Base-by-base conservation (phyloP, 1,139 yeast genomes). In the Yamadazyma trypodendri region DNA sequence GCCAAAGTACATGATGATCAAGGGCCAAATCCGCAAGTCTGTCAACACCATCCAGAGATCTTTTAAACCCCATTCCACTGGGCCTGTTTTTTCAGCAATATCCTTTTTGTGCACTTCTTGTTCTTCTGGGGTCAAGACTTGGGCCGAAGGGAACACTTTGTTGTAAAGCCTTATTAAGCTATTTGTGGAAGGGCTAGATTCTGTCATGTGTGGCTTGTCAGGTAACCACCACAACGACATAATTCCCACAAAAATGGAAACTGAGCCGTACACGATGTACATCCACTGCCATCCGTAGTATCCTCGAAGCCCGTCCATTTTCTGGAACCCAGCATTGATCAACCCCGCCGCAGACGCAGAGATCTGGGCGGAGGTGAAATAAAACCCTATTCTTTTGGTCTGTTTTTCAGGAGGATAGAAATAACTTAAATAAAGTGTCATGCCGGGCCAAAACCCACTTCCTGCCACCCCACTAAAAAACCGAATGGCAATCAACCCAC, bases 391-490 rank as follows among this genome's bases (percentile, higher is more conserved):
- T 53, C 96, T 69, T 48, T 79, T 74, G 3, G 95, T 85, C 48
- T 81, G 77, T 41, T 94, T 70, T 35, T 84, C 82, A 38, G 82
- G 77, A 1, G 96, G 96, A 53, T 88, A 88, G 94, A 95, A 88
- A 50, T 86, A 67, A 1, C 90, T 78, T 31, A 88, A 72, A 52
- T 86, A 88, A 61, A 86, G 87, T 17, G 90, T 81, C 81, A 88
- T 70, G 9, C 96, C 96, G 1, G 96, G 96, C 96, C 96, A 88
- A 2, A 89, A 81, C 27, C 96, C 96, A 9, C 96, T 95, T 35
- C 89, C 89, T 42, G 84, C 85, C 42, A 84, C 53, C 33, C 96
- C 96, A 17, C 86, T 76, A 42, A 88, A 72, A 40, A 87, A 79
- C 45, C 95, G 72, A 31, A 80, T 62, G 3, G 90, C 95, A 37